Evolutionary conservation across 495 filamentous ascomycete genomes (phyloP).

Genomic region (Hypoxylon lienhwacheense): DNA sequence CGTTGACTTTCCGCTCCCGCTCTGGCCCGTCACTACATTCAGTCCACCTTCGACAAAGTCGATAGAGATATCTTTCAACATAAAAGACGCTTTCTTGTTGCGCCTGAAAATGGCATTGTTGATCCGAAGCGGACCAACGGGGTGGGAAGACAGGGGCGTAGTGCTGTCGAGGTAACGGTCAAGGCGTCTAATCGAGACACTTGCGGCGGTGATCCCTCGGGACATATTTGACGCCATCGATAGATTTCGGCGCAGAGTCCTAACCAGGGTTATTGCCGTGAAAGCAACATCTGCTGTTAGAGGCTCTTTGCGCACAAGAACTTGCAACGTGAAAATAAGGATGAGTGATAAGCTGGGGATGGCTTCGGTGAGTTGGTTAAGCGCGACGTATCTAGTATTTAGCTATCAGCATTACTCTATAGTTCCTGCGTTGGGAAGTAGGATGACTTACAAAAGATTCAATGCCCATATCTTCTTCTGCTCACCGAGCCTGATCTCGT

Average conservation of each 20-base stretch:
- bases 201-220: constrained; percentile 43
- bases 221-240: constrained; percentile 45
- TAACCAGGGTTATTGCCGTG: constrained; percentile 50
- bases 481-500: constrained; percentile 46
- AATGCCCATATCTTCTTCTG: constrained; percentile 52
- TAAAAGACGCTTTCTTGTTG: constrained; percentile 49
- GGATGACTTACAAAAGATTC: constrained; percentile 43
- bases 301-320: constrained; percentile 45
- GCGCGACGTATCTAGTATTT: constrained; percentile 26
- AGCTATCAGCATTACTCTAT: constrained; percentile 1
- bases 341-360: constrained; percentile 49
- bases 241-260: constrained; percentile 48
- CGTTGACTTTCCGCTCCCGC: constrained; percentile 66
- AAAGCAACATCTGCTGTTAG: constrained; percentile 54
- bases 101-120: constrained; percentile 50
- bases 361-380: constrained; percentile 42
- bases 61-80: constrained; percentile 50
- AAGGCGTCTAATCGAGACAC: constrained; percentile 51
- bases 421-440: neutral
- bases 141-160: constrained; percentile 44
- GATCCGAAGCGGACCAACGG: constrained; percentile 46
- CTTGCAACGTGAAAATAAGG: constrained; percentile 48
- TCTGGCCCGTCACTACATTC: constrained; percentile 56
- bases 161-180: constrained; percentile 51
- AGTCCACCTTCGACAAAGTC: constrained; percentile 54